A percentile compares a stretch with the other conserved stretches of the same genome.
Conservation (phyloP, 352 stramenopile species). For the Phytophthora litchii region DNA sequence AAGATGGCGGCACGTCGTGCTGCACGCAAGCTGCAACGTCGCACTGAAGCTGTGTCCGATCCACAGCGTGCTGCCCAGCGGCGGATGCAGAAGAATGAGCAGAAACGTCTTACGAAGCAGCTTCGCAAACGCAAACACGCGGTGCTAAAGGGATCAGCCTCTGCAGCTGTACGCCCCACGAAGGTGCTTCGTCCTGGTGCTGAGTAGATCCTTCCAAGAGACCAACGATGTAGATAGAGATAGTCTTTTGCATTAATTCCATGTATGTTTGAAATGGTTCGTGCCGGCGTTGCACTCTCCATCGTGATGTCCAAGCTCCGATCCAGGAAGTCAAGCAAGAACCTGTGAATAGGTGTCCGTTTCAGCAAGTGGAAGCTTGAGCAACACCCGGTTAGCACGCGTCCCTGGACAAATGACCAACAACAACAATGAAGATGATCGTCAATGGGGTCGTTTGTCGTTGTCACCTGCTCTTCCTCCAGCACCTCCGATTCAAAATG, state of each 20-base stretch:
- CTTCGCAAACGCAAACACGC: slow-evolving; percentile 89
- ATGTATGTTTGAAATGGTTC: slow-evolving; percentile 27
- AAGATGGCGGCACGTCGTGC: slow-evolving; percentile 79
- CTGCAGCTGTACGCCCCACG: slow-evolving; percentile 54
- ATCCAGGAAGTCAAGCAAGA: not conserved
- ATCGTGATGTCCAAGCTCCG: not conserved
- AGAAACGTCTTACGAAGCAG: slow-evolving; percentile 83
- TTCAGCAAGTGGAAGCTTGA: not conserved
- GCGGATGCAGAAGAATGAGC: slow-evolving; percentile 88
- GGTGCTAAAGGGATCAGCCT: slow-evolving; percentile 81
- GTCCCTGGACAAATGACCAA: slow-evolving; percentile 24
- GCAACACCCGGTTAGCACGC: not conserved
- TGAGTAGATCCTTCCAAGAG: slow-evolving; percentile 35
- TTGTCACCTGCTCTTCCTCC: slow-evolving; percentile 14
- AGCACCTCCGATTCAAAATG: slow-evolving; percentile 10
- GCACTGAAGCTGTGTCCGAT: slow-evolving; percentile 78
- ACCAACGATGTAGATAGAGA: slow-evolving; percentile 38
- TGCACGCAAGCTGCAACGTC: slow-evolving; percentile 76
- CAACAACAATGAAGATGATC: slow-evolving; percentile 39
- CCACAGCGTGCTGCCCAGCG: slow-evolving; percentile 74
- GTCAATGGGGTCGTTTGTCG: slow-evolving; percentile 14
- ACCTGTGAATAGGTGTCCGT: no score
- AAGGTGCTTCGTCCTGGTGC: slow-evolving; percentile 73
- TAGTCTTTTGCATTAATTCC: slow-evolving; percentile 30
- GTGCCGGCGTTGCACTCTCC: slow-evolving; percentile 10